Percentiles rank a stretch among this genome's conserved stretches.
Evolutionary conservation across 306 rosid genomes (phyloP).

Genomic region (Cyclanthera cordifolia): DNA sequence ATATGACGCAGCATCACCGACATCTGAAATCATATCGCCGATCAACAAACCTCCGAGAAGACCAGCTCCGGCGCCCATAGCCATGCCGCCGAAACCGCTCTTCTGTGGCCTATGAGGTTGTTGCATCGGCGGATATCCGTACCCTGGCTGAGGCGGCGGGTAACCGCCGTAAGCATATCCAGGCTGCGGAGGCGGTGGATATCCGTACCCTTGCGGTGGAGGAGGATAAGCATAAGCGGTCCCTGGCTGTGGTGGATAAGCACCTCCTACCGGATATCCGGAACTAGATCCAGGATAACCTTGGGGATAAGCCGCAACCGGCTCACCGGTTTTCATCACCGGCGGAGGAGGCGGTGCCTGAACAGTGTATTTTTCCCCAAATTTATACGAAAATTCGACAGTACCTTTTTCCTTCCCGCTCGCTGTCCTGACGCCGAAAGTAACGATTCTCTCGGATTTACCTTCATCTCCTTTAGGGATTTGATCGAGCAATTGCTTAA

Average conservation of each 20-base stretch:
- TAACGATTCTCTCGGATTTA: conserved; percentile 10
- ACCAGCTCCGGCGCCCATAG: conserved; percentile 37
- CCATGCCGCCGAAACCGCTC: conserved; percentile 18
- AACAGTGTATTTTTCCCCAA: conserved; percentile 35
- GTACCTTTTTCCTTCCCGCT: conserved; percentile 29
- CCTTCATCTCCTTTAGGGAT: neutral
- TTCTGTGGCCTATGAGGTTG: conserved; percentile 22
- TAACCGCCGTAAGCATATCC: conserved; percentile 27
- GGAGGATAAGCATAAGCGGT: conserved; percentile 24
- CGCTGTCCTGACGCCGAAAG: conserved; percentile 20
- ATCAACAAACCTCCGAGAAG: conserved; percentile 38
- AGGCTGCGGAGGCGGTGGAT: conserved; percentile 21
- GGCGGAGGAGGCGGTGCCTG: conserved; percentile 7
- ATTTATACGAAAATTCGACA: conserved; percentile 28
- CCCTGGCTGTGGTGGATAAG: conserved; percentile 9
- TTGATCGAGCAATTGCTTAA: conserved; percentile 25
- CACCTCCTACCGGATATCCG: neutral
- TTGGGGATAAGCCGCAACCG: too few species aligned
- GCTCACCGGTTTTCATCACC: neutral
- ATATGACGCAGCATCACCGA: neutral
- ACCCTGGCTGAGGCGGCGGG: conserved; percentile 14
- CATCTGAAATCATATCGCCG: conserved; percentile 33
- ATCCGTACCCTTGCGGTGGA: neutral
- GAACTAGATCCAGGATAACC: too few species aligned
- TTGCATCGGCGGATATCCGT: conserved; percentile 13